Conservation (phyloP, 768 basidiomycete species). For the Podaxis sp. region DNA sequence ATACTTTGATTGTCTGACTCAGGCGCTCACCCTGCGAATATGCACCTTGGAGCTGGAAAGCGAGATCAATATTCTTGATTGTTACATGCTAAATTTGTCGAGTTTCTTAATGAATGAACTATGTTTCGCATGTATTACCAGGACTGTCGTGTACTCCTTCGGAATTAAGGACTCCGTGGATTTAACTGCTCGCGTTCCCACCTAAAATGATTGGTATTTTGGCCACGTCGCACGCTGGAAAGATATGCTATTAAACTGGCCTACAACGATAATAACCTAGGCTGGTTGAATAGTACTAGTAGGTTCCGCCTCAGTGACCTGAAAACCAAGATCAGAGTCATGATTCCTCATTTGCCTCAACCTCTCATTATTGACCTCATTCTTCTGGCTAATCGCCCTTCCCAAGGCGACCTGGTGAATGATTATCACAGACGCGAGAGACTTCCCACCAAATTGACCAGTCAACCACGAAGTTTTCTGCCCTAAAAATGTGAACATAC, state of each 20-base stretch:
- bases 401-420: neutral
- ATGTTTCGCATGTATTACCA: neutral
- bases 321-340: too few relatives aligned
- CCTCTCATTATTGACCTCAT: neutral
- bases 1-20: neutral
- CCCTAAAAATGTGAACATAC: neutral
- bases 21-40: conserved; percentile 29
- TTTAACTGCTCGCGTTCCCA: too few relatives aligned
- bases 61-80: neutral
- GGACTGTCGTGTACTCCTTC: too few relatives aligned
- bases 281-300: too few relatives aligned
- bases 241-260: too few relatives aligned
- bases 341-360: too few relatives aligned
- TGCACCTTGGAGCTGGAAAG: conserved; percentile 24
- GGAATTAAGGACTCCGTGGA: too few relatives aligned
- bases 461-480: neutral
- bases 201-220: too few relatives aligned
- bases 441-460: neutral
- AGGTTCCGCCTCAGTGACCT: too few relatives aligned
- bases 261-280: too few relatives aligned
- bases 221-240: too few relatives aligned
- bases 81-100: neutral
- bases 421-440: neutral
- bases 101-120: neutral
- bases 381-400: neutral